These are phyloP conservation scores for Atalantia buxifolia DNA, from an alignment of 345 rosid genomes.

Conservation along the genomic window DNA sequence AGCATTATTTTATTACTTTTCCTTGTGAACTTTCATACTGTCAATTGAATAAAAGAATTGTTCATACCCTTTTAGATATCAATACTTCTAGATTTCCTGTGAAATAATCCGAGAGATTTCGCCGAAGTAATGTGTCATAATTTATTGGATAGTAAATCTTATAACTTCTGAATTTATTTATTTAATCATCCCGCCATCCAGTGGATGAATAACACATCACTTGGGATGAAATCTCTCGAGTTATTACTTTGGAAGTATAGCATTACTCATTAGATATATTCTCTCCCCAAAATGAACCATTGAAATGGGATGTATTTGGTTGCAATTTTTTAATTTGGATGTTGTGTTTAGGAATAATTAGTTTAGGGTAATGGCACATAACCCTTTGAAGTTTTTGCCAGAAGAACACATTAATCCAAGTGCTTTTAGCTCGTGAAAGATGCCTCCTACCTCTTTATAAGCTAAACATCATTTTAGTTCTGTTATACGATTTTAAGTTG, in stretches of 20 bases:
- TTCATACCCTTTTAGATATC: not conserved
- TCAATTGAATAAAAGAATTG: not conserved
- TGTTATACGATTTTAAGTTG: too few relatives aligned
- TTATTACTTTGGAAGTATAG: too few relatives aligned
- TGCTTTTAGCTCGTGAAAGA: too few relatives aligned
- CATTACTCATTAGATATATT: not conserved
- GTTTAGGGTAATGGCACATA: not conserved
- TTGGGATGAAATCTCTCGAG: too few relatives aligned
- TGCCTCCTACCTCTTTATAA: too few relatives aligned
- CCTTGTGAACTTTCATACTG: not conserved
- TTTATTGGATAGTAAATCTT: too few relatives aligned
- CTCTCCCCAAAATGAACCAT: not conserved
- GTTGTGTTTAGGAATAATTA: not conserved
- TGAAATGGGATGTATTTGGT: not conserved
- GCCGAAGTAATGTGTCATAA: too few relatives aligned
- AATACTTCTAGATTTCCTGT: not conserved
- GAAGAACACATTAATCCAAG: too few relatives aligned
- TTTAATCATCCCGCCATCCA: not conserved
- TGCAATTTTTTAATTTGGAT: not conserved
- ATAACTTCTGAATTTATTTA: not conserved
- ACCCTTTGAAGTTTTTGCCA: not conserved
- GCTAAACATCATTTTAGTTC: too few relatives aligned
- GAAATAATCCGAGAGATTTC: not conserved
- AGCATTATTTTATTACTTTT: not conserved
- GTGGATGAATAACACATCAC: not conserved